Conservation (phyloP, 139 green algal species). For the Asterochloris erici region DNA sequence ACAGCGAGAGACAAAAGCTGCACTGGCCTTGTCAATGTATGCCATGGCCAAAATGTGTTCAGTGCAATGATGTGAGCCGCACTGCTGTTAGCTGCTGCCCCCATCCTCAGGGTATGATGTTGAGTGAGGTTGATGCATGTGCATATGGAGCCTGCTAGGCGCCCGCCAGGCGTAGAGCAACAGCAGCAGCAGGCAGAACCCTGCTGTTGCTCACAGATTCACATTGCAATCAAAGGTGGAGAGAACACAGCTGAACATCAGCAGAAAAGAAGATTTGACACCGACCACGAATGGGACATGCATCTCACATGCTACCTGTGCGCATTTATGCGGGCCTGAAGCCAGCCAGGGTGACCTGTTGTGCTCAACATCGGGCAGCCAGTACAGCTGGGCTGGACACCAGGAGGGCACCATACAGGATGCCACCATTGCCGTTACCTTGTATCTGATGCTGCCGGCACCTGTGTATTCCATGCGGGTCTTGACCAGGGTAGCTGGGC, state of each 20-base stretch:
- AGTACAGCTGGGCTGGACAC: not conserved
- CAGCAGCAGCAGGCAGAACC: too few relatives aligned
- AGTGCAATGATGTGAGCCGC: not conserved
- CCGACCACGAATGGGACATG: too few relatives aligned
- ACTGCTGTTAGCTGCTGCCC: not conserved
- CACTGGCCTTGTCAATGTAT: not conserved
- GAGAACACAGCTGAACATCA: too few relatives aligned
- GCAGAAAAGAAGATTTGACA: too few relatives aligned
- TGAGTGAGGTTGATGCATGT: too few relatives aligned
- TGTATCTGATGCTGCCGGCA: conserved; percentile 17
- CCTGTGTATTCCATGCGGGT: conserved; percentile 90
- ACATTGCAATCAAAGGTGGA: too few relatives aligned
- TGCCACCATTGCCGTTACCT: not conserved
- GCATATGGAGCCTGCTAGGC: too few relatives aligned
- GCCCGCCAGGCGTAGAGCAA: too few relatives aligned
- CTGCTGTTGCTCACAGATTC: too few relatives aligned
- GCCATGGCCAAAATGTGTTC: not conserved
- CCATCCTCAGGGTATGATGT: too few relatives aligned
- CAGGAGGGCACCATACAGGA: not conserved
- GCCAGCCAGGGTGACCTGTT: not conserved
- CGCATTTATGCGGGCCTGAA: too few relatives aligned
- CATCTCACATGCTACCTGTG: too few relatives aligned
- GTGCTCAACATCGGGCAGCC: not conserved
- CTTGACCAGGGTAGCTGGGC: conserved; percentile 92
- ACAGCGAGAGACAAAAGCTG: not conserved